Evolutionary conservation across 306 rosid genomes (phyloP).

Genomic region (Quercus wislizeni): DNA sequence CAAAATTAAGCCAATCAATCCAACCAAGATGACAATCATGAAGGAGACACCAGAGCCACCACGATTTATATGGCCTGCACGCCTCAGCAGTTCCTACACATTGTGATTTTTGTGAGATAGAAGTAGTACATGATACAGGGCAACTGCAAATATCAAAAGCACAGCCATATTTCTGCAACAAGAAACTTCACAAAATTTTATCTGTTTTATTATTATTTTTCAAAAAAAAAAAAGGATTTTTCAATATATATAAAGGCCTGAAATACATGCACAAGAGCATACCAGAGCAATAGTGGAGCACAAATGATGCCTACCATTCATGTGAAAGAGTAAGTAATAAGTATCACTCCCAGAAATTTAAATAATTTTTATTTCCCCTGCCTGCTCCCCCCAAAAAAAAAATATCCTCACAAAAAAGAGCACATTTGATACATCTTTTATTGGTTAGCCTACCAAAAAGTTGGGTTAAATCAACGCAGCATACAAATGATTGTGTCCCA

Average conservation of each 20-base stretch:
- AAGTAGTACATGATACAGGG: not conserved
- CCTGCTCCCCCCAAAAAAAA: not conserved
- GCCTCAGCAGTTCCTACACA: slow-evolving; percentile 81
- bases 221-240: not conserved
- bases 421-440: not conserved
- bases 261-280: not conserved
- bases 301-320: not conserved
- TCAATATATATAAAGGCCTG: not conserved
- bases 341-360: not conserved
- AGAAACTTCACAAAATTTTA: not conserved
- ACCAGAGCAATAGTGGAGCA: not conserved
- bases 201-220: not conserved
- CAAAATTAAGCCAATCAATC: slow-evolving; percentile 67
- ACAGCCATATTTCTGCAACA: not conserved
- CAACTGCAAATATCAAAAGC: not conserved
- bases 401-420: not conserved
- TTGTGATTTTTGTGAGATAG: slow-evolving; percentile 3
- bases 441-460: not conserved
- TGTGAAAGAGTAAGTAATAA: not conserved
- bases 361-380: not conserved
- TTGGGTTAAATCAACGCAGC: not conserved
- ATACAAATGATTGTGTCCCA: not conserved
- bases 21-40: slow-evolving; percentile 51
- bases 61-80: slow-evolving; percentile 50
- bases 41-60: slow-evolving; percentile 57